Evolutionary conservation across 345 rosid species (phyloP).

Genomic region (Cardamine resedifolia): DNA sequence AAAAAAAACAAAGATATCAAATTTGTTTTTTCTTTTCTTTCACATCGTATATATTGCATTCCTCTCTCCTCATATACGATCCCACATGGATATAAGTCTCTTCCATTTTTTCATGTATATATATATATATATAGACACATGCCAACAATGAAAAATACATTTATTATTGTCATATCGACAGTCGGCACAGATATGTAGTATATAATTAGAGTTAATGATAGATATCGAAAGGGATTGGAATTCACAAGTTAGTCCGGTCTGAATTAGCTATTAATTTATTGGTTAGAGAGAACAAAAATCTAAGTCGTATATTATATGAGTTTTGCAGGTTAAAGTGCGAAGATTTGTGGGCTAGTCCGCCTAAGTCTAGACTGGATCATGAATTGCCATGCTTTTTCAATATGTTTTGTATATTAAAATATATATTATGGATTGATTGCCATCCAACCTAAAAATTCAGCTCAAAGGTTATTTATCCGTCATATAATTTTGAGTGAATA

Average conservation of each 20-base stretch:
- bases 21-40: neutral
- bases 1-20: neutral
- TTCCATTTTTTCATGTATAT: neutral
- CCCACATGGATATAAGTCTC: slow-evolving; percentile 2
- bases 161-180: neutral
- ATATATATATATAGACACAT: neutral
- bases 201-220: neutral
- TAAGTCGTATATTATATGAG: neutral
- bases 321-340: neutral
- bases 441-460: neutral
- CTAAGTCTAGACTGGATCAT: neutral
- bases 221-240: neutral
- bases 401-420: neutral
- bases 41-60: neutral
- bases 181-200: neutral
- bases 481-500: neutral
- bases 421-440: neutral
- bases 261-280: neutral
- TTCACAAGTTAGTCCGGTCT: neutral
- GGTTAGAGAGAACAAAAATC: neutral
- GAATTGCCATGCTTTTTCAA: neutral
- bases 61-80: slow-evolving; percentile 12
- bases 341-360: neutral
- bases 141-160: neutral
- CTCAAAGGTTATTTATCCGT: neutral